A percentile compares a stretch with the other conserved stretches of the same genome.
These are phyloP conservation scores for Pseudogymnoascus sp. DNA, from an alignment of 2,329 filamentous ascomycete species.

Conservation along the genomic window DNA sequence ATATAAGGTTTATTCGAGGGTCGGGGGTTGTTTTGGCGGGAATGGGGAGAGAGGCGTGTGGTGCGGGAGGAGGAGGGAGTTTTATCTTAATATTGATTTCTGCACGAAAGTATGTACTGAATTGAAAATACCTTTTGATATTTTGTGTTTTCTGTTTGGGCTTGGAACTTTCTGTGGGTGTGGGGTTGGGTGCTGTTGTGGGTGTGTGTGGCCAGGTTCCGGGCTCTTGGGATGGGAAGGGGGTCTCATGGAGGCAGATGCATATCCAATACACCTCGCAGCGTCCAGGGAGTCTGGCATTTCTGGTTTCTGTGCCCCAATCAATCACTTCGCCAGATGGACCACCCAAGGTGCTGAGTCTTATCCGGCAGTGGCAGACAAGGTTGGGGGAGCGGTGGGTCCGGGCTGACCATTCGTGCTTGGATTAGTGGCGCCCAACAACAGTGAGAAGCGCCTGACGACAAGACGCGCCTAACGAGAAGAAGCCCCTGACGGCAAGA, in stretches of 20 bases:
- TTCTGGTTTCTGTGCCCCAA: too few relatives aligned
- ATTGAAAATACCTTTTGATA: neutral
- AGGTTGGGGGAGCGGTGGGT: too few relatives aligned
- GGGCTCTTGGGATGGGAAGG: neutral
- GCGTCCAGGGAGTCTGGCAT: too few relatives aligned
- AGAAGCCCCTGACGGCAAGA: too few relatives aligned
- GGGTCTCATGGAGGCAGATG: neutral
- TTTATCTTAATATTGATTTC: neutral
- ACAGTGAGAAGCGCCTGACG: too few relatives aligned
- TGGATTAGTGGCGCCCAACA: too few relatives aligned
- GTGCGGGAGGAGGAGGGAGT: neutral
- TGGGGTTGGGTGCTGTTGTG: neutral
- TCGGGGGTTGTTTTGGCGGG: neutral
- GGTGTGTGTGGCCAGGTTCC: neutral
- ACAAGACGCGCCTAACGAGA: too few relatives aligned
- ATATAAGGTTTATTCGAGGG: neutral
- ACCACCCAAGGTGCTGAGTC: too few relatives aligned
- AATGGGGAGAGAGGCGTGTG: neutral
- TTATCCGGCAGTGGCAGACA: too few relatives aligned
- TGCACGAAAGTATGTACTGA: neutral
- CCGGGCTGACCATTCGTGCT: too few relatives aligned
- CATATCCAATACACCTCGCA: too few relatives aligned
- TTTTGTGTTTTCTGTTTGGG: neutral
- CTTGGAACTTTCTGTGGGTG: neutral
- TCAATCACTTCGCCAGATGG: too few relatives aligned